phyloP scores from a whole-genome alignment of 225 moss, liverwort and hornwort genomes.

The Ulota crispa region DNA sequence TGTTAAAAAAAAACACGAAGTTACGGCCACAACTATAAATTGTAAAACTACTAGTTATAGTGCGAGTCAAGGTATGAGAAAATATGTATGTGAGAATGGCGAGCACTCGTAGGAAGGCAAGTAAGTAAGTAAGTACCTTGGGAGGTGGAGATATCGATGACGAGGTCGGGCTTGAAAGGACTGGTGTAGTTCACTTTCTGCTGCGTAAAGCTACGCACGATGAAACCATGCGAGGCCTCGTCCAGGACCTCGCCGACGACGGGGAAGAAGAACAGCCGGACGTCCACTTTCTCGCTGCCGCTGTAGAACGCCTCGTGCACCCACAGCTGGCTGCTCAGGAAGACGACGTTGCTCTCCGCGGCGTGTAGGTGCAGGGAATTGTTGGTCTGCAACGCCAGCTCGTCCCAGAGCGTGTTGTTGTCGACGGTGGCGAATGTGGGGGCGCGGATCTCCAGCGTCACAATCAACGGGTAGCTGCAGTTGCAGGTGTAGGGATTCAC shows the following conservation, averaged over 20 bases:
- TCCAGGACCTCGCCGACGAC: conserved; percentile 7
- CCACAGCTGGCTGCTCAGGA: conserved; percentile 25
- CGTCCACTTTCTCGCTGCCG: conserved; percentile 8
- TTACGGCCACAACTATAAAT: not conserved
- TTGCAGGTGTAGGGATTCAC: conserved; percentile 43
- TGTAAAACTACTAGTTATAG: not conserved
- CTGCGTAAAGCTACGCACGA: conserved; percentile 20
- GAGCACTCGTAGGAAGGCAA: not conserved
- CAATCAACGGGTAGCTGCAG: conserved; percentile 50
- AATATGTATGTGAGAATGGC: not conserved
- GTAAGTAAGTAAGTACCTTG: conserved; percentile 12
- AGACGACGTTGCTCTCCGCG: rapidly evolving
- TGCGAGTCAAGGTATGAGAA: not conserved
- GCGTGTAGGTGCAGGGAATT: rapidly evolving
- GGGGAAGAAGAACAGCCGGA: conserved; percentile 35
- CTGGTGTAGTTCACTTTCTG: not conserved
- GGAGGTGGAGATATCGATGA: not conserved
- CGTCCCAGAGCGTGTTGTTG: conserved; percentile 2
- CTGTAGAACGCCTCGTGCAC: conserved; percentile 29
- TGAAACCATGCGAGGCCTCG: not conserved
- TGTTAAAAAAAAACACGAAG: not conserved
- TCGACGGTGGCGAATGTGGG: conserved; percentile 43
- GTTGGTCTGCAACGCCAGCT: conserved; percentile 21
- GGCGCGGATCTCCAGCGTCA: conserved; percentile 52
- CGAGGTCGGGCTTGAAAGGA: conserved; percentile 37